Percentiles rank a stretch among this genome's conserved stretches.
These are phyloP conservation scores for Chrysanthemum lavandulifolium DNA, from an alignment of 129 eudicot genomes.

Conservation along the genomic window DNA sequence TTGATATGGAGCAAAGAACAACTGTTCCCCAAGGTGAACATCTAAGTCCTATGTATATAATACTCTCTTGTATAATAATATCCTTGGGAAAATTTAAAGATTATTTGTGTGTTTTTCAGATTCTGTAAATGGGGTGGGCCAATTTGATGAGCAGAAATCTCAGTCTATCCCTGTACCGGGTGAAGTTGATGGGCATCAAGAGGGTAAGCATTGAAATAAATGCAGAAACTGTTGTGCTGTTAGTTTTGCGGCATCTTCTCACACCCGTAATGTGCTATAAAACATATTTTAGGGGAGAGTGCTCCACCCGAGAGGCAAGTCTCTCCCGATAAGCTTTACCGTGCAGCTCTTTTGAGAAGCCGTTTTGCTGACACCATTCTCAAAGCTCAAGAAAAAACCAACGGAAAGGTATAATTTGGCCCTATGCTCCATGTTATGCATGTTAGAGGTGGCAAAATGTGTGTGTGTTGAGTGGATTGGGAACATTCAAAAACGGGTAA, in stretches of 20 bases:
- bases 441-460: constrained; percentile 13
- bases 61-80: background rate
- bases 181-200: constrained; percentile 45
- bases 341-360: constrained; percentile 86
- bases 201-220: constrained; percentile 81
- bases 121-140: constrained; percentile 36
- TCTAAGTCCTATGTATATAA: constrained; percentile 21
- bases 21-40: constrained; percentile 26
- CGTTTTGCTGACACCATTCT: constrained; percentile 94
- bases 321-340: constrained; percentile 92
- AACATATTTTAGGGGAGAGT: constrained; percentile 74
- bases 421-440: background rate
- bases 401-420: constrained; percentile 50
- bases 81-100: background rate
- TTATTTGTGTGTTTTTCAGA: constrained; percentile 31
- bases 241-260: constrained; percentile 51
- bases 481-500: too few relatives aligned
- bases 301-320: constrained; percentile 84
- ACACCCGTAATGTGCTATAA: constrained; percentile 41
- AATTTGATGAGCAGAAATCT: constrained; percentile 46
- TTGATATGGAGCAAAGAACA: constrained; percentile 31
- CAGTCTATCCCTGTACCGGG: constrained; percentile 29
- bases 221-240: constrained; percentile 53
- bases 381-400: constrained; percentile 85
- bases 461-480: background rate